These are phyloP conservation scores for Arthroderma uncinatum DNA, from an alignment of 2,329 filamentous ascomycete genomes.

Conservation along the genomic window DNA sequence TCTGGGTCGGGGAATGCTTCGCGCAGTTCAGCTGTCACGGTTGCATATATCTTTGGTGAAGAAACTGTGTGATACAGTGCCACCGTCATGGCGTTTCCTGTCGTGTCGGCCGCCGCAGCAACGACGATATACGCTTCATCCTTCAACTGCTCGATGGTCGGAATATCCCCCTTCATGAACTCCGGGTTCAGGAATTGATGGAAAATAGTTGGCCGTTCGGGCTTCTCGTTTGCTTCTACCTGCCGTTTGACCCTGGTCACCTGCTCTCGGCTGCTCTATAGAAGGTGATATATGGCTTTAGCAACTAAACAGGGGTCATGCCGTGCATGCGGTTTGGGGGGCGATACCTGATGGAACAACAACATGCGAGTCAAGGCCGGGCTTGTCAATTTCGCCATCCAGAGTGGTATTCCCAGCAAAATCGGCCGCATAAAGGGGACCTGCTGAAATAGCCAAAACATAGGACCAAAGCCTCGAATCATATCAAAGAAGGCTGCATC, in stretches of 20 bases:
- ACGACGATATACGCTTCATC: constrained; percentile 21
- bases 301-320: not conserved
- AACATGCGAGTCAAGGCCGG: constrained; percentile 14
- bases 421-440: constrained; percentile 16
- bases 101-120: constrained; percentile 22
- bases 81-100: constrained; percentile 18
- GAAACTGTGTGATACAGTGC: constrained; percentile 21
- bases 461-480: constrained; percentile 16
- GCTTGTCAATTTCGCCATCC: constrained; percentile 14
- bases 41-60: constrained; percentile 16
- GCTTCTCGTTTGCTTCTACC: constrained; percentile 13
- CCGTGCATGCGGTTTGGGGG: not conserved
- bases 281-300: not conserved
- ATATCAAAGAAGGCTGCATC: constrained; percentile 17
- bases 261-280: constrained; percentile 11
- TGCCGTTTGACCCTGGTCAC: constrained; percentile 5
- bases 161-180: constrained; percentile 15
- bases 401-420: constrained; percentile 14
- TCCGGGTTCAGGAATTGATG: constrained; percentile 11
- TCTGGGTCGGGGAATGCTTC: constrained; percentile 18
- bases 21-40: constrained; percentile 17
- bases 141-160: constrained; percentile 19
- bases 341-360: constrained; percentile 13
- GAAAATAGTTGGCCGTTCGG: constrained; percentile 17
- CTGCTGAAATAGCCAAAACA: constrained; percentile 19